Evolutionary conservation across 768 basidiomycete species (phyloP).

Genomic region (Mycena belliarum): DNA sequence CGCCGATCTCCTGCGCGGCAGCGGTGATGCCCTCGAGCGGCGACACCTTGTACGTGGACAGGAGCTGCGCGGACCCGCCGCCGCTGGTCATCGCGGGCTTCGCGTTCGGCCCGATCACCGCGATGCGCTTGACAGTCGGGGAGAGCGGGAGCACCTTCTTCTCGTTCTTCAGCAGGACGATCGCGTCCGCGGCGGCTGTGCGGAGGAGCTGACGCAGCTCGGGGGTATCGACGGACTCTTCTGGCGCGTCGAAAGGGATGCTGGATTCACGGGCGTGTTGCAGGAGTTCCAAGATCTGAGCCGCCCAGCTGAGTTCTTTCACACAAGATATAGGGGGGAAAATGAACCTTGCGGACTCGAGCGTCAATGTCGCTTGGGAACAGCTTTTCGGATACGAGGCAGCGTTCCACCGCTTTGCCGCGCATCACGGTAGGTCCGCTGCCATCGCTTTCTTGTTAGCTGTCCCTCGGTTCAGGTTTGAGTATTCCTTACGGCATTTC

Average conservation of each 20-base stretch:
- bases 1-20: slow-evolving; percentile 41
- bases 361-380: slow-evolving; percentile 42
- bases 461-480: slow-evolving; percentile 31
- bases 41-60: slow-evolving; percentile 53
- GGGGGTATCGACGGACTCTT: slow-evolving; percentile 46
- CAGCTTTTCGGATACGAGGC: slow-evolving; percentile 43
- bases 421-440: slow-evolving; percentile 53
- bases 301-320: background rate
- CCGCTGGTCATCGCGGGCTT: slow-evolving; percentile 54
- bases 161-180: slow-evolving; percentile 65
- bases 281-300: slow-evolving; percentile 49
- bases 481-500: slow-evolving; percentile 51
- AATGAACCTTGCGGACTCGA: slow-evolving; percentile 35
- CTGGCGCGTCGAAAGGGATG: slow-evolving; percentile 56
- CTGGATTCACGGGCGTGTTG: slow-evolving; percentile 50
- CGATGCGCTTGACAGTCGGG: slow-evolving; percentile 41
- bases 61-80: slow-evolving; percentile 58
- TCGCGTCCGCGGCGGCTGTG: slow-evolving; percentile 51
- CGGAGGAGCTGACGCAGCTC: slow-evolving; percentile 50
- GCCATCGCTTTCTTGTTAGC: slow-evolving; percentile 15
- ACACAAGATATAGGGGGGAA: background rate
- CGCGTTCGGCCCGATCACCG: slow-evolving; percentile 65
- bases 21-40: slow-evolving; percentile 56
- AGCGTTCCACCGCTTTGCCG: slow-evolving; percentile 44
- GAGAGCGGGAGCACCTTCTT: slow-evolving; percentile 50